Evolutionary conservation across 352 stramenopile genomes (phyloP).

Genomic region (Globisporangium camurandrum): DNA sequence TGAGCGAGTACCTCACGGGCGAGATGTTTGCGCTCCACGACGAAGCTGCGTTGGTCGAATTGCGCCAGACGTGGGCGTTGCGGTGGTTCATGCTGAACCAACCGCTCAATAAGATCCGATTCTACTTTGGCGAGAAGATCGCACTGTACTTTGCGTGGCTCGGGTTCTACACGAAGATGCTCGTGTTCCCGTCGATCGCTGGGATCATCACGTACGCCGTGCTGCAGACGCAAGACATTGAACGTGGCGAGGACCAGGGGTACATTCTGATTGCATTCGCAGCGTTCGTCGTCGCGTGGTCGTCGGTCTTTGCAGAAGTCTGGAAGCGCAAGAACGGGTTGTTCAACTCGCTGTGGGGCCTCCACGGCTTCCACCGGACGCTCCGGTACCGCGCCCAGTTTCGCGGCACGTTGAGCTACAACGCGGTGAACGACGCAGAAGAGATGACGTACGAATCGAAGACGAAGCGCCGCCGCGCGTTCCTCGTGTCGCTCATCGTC

Average conservation of each 20-base stretch:
- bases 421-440: slow-evolving; percentile 54
- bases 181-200: slow-evolving; percentile 68
- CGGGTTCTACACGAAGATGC: slow-evolving; percentile 91
- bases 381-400: slow-evolving; percentile 84
- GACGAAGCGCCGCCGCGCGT: slow-evolving; percentile 38
- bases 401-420: slow-evolving; percentile 58
- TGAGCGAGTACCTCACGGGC: slow-evolving; percentile 38
- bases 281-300: slow-evolving; percentile 84
- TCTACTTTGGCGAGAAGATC: slow-evolving; percentile 90
- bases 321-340: slow-evolving; percentile 87
- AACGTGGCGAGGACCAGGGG: slow-evolving; percentile 37
- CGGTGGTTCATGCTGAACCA: slow-evolving; percentile 74
- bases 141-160: slow-evolving; percentile 91
- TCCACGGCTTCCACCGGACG: slow-evolving; percentile 61
- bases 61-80: slow-evolving; percentile 68
- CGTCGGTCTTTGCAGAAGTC: slow-evolving; percentile 76
- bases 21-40: slow-evolving; percentile 89
- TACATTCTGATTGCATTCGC: slow-evolving; percentile 77
- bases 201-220: slow-evolving; percentile 75
- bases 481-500: slow-evolving; percentile 48
- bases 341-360: slow-evolving; percentile 80
- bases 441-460: slow-evolving; percentile 68
- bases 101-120: slow-evolving; percentile 81
- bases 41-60: slow-evolving; percentile 44
- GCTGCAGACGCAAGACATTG: slow-evolving; percentile 32